These are phyloP conservation scores for Colletotrichum abscissum DNA, from an alignment of 2,329 filamentous ascomycete genomes.

Conservation along the genomic window DNA sequence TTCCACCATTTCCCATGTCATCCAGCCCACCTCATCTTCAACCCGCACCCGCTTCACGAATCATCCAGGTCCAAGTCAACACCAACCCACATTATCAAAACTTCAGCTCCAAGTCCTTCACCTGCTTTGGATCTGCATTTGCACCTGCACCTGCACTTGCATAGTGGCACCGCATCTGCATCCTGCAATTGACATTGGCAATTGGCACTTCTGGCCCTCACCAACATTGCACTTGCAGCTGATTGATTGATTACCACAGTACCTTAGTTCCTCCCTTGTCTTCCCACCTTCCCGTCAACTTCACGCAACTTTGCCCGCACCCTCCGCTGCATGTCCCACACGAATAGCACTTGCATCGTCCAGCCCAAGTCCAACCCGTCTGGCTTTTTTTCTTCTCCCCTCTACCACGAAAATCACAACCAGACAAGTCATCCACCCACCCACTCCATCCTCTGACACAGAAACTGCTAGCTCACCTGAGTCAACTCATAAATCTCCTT, in stretches of 20 bases:
- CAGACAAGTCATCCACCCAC: background rate
- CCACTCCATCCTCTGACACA: conserved; percentile 10
- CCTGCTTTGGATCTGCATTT: conserved; percentile 1
- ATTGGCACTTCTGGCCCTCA: background rate
- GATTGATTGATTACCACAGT: background rate
- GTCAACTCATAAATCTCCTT: conserved; percentile 17
- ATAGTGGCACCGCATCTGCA: background rate
- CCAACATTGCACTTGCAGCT: background rate
- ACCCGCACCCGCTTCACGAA: no score
- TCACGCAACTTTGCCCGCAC: background rate
- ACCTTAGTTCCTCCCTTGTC: background rate
- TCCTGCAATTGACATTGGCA: background rate
- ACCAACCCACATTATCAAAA: background rate
- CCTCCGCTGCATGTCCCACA: background rate
- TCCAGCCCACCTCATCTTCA: background rate
- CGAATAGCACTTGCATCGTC: background rate
- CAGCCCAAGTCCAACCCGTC: no score
- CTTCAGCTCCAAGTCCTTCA: background rate
- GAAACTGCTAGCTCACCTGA: conserved; percentile 1
- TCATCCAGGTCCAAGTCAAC: no score
- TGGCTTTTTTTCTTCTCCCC: background rate
- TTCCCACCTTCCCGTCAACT: background rate
- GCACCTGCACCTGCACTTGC: background rate
- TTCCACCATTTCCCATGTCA: background rate
- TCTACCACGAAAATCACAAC: background rate